phyloP scores from a whole-genome alignment of 495 filamentous ascomycete genomes.

The Parachaetomium inaequale region DNA sequence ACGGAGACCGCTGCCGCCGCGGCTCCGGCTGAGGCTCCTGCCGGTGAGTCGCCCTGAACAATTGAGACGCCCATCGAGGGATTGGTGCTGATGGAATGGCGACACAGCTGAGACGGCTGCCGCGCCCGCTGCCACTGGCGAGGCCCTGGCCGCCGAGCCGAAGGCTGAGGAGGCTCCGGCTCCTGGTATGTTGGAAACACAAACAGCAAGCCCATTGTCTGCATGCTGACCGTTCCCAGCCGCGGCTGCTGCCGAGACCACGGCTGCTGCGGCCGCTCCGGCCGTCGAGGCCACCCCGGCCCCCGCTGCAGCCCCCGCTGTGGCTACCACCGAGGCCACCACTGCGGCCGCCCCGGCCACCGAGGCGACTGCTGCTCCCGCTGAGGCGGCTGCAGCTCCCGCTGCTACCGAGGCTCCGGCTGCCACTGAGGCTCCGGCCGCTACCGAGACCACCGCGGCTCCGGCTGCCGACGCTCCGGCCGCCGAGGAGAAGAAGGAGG shows the following conservation, averaged over 20 bases:
- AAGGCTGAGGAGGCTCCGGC: slow-evolving; percentile 13
- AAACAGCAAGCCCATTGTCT: neutral
- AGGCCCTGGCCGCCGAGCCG: slow-evolving; percentile 8
- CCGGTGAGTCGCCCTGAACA: slow-evolving; percentile 8
- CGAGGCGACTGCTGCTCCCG: neutral
- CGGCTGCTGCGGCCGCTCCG: slow-evolving; percentile 7
- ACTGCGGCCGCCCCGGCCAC: neutral
- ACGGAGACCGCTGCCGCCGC: slow-evolving; percentile 23
- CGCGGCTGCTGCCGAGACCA: neutral
- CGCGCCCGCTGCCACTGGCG: neutral
- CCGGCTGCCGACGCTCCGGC: slow-evolving; percentile 16
- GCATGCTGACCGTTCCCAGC: neutral
- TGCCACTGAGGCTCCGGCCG: slow-evolving; percentile 12
- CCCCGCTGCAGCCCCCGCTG: neutral
- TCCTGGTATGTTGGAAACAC: neutral
- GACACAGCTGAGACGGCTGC: slow-evolving; percentile 9
- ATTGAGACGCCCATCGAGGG: neutral
- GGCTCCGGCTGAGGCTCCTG: slow-evolving; percentile 12
- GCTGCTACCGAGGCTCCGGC: slow-evolving; percentile 16
- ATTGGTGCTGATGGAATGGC: neutral
- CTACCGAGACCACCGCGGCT: slow-evolving; percentile 20
- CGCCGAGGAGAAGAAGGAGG: neutral
- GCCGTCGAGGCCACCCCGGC: slow-evolving; percentile 11
- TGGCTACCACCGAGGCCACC: neutral
- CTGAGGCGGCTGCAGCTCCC: neutral